A percentile compares a stretch with the other conserved stretches of the same genome.
Conservation (phyloP, 768 basidiomycete species). For the Auricularia auricula-judae region DNA sequence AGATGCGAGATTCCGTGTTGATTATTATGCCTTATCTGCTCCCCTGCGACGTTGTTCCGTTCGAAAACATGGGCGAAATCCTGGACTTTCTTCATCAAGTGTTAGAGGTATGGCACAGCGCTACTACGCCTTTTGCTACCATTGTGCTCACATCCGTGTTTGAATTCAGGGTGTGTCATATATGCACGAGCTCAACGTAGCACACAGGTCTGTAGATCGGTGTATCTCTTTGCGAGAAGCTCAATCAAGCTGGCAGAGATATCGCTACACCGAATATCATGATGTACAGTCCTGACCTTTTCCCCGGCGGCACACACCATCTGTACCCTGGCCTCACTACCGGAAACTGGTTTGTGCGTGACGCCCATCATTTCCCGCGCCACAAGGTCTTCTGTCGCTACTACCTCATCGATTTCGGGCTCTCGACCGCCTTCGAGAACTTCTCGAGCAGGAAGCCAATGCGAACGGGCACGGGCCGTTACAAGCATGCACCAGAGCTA, state of each 20-base stretch:
- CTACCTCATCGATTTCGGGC: constrained; percentile 27
- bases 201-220: constrained; percentile 20
- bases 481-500: background rate
- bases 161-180: constrained; percentile 21
- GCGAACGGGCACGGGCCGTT: background rate
- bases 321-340: background rate
- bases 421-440: constrained; percentile 10
- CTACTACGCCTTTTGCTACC: background rate
- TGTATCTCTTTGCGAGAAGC: background rate
- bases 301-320: background rate
- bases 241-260: background rate
- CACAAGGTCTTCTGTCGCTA: constrained; percentile 24
- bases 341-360: background rate
- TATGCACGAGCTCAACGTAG: constrained; percentile 24
- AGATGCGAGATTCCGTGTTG: background rate
- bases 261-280: background rate
- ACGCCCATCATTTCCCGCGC: background rate
- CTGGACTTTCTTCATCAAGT: constrained; percentile 20
- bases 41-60: constrained; percentile 25
- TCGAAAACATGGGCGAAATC: constrained; percentile 21
- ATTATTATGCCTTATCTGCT: constrained; percentile 29
- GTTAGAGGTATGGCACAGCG: constrained; percentile 17
- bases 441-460: constrained; percentile 5
- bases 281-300: background rate
- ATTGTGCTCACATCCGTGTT: too few species aligned